phyloP scores from a whole-genome alignment of 208 protist genomes.

The Acanthamoeba royreba region DNA sequence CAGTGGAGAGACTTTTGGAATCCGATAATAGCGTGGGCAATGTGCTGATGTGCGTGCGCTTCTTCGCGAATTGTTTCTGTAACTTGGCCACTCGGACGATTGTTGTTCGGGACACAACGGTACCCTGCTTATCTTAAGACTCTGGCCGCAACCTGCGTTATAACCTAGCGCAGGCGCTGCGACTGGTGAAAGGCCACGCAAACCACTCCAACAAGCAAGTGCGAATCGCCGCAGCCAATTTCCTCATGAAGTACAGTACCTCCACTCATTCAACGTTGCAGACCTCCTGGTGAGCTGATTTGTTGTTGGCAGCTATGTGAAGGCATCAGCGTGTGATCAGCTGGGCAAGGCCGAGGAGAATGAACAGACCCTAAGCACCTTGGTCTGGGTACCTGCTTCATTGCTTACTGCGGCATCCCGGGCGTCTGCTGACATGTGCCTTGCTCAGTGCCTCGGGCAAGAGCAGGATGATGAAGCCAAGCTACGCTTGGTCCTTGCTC shows the following conservation, averaged over 20 bases:
- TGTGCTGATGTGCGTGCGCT: not conserved
- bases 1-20: not conserved
- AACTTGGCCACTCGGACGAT: not conserved
- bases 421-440: no score
- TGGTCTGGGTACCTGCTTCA: not conserved
- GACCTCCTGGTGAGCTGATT: not conserved
- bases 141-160: no score
- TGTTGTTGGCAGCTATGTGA: not conserved
- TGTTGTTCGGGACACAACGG: not conserved
- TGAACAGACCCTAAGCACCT: not conserved
- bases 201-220: not conserved
- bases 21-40: not conserved
- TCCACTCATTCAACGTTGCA: not conserved
- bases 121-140: no score
- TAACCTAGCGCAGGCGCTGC: not conserved
- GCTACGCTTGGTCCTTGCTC: not conserved
- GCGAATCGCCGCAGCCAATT: not conserved
- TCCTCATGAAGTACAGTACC: not conserved
- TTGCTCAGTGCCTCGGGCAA: not conserved
- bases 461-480: not conserved
- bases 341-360: not conserved
- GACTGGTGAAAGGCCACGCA: not conserved
- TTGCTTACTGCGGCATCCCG: not conserved
- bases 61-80: not conserved
- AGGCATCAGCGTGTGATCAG: not conserved